phyloP scores from a whole-genome alignment of 2,329 filamentous ascomycete genomes.

The Talaromyces pinophilus region DNA sequence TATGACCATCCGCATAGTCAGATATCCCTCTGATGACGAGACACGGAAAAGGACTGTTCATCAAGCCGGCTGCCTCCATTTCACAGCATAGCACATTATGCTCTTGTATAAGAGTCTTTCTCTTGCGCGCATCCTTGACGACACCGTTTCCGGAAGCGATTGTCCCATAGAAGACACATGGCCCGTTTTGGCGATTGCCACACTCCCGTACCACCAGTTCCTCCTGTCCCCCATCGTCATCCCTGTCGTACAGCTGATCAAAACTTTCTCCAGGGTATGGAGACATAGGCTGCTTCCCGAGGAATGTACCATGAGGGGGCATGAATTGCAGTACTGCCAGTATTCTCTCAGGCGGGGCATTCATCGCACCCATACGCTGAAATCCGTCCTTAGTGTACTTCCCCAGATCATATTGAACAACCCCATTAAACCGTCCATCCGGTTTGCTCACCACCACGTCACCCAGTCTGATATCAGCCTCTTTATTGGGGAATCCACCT shows the following conservation, averaged over 20 bases:
- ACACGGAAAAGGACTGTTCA: not conserved
- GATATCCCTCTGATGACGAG: not conserved
- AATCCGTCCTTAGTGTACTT: not conserved
- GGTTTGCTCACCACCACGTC: not conserved
- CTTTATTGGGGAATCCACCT: not conserved
- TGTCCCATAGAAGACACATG: not conserved
- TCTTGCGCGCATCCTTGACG: not conserved
- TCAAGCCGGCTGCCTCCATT: not conserved
- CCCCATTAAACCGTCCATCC: not conserved
- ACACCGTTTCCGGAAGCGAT: not conserved
- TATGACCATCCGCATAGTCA: not conserved
- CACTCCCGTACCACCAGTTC: too few relatives aligned
- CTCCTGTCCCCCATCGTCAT: too few relatives aligned
- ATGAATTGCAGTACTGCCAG: too few relatives aligned
- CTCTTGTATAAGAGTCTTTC: not conserved
- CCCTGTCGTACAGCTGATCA: too few relatives aligned
- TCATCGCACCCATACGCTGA: not conserved
- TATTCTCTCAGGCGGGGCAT: not conserved
- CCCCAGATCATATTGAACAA: not conserved
- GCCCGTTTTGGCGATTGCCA: not conserved
- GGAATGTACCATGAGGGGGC: too few relatives aligned
- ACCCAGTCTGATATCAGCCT: not conserved
- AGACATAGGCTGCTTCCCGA: too few relatives aligned
- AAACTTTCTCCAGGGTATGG: too few relatives aligned
- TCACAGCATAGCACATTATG: not conserved